A percentile compares a stretch with the other conserved stretches of the same genome.
These are phyloP conservation scores for Tricholoma matsutake DNA, from an alignment of 768 basidiomycete genomes.

Conservation along the genomic window DNA sequence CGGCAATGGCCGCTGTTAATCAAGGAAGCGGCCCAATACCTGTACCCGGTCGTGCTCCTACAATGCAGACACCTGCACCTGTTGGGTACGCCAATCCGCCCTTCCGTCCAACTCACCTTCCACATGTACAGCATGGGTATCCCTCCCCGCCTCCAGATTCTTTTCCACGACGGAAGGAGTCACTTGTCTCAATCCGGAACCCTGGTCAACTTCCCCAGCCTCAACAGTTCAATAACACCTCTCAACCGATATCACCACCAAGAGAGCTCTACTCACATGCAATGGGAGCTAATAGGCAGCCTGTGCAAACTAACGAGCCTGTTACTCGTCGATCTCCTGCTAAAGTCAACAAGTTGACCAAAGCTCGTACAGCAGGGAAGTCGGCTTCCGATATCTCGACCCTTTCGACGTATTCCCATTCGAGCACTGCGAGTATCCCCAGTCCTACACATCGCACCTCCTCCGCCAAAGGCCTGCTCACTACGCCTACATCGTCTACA, in stretches of 20 bases:
- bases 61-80: background rate
- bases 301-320: background rate
- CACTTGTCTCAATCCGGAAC: background rate
- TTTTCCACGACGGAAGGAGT: background rate
- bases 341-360: slow-evolving; percentile 28
- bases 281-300: background rate
- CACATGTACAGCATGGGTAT: background rate
- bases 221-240: background rate
- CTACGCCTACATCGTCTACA: slow-evolving; percentile 5
- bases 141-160: slow-evolving; percentile 1
- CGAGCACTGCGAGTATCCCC: background rate
- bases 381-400: slow-evolving; percentile 5
- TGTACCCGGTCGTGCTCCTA: background rate
- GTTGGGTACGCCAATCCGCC: background rate
- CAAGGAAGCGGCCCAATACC: slow-evolving; percentile 14
- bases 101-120: background rate
- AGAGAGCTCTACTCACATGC: slow-evolving; percentile 1
- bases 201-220: background rate
- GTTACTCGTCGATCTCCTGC: slow-evolving; percentile 12
- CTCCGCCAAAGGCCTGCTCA: slow-evolving; percentile 3
- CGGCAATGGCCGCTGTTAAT: slow-evolving; percentile 45
- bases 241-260: slow-evolving; percentile 6
- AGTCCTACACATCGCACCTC: background rate
- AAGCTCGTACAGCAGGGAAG: slow-evolving; percentile 18
- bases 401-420: slow-evolving; percentile 1